Evolutionary conservation across 352 stramenopile genomes (phyloP), one percentile per base, ranked within the genome.

Genomic region (Phytophthora citrophthora): DNA sequence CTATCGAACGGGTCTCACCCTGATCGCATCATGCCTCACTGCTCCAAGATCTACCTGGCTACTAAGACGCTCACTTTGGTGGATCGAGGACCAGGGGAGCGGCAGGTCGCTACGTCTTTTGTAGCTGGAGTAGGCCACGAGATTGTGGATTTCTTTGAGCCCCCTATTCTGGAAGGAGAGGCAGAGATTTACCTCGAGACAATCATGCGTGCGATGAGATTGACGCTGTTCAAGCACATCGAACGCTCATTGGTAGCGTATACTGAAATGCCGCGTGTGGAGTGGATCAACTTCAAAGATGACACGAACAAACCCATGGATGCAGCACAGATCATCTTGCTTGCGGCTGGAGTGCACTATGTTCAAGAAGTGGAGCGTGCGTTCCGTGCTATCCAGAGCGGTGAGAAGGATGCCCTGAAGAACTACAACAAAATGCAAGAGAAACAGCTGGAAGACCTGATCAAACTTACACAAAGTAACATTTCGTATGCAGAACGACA

Each of bases 171-270:
- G 0, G 84, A 98, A 55, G 97, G 96, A 43, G 98, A 99, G 70
- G 95, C 98, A 15, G 97, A 99, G 67, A 97, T 98, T 61, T 99
- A 99, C 76, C 87, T 99, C 50, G 94, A 98, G 72, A 97, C 91
- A 0, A 81, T 99, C 26, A 90, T 99, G 70, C 81, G 96, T 44
- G 91, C 89, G 4, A 98, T 98, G 90, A 97, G 97, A 50, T 67
- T 86, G 39, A 98, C 97, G 6, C 76, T 99, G 31, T 98, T 98
- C 67, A 88, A 96, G 57, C 97, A 97, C 41, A 93, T 99, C 52
- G 92, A 96, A 41, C 85, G 94, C 16, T 98, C 92, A 11, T 69
- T 99, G 11, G 81, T 89, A 32, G 77, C 89, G 1, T 99, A 99
- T 78, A 86, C 85, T 11, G 72, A 94, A 53, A 94, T 98, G 80